Evolutionary conservation across 2,329 filamentous ascomycete genomes (phyloP).

Genomic region (Penicillium digitatum): DNA sequence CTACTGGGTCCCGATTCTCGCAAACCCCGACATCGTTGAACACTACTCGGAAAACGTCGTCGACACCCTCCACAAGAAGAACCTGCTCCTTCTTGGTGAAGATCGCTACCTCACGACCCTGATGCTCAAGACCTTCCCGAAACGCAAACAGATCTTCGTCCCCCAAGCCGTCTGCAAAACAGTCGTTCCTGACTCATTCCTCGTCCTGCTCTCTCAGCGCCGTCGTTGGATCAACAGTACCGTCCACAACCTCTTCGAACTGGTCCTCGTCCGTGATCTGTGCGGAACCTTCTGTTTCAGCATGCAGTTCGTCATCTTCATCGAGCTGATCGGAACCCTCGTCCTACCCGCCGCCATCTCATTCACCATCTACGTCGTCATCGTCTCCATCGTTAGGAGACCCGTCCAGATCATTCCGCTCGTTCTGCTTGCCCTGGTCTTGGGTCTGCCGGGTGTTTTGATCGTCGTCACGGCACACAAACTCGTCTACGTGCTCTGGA

Average conservation of each 20-base stretch:
- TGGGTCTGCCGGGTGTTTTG: conserved; percentile 86
- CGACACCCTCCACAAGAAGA: conserved; percentile 97
- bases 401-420: conserved; percentile 85
- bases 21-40: conserved; percentile 97
- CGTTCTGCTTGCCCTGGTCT: conserved; percentile 79
- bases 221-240: conserved; percentile 99
- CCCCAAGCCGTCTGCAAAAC: conserved; percentile 99
- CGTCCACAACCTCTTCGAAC: conserved; percentile 96
- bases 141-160: conserved; percentile 97
- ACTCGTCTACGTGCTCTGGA: conserved; percentile 89
- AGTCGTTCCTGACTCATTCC: conserved; percentile 88
- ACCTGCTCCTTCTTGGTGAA: conserved; percentile 82
- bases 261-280: conserved; percentile 89
- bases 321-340: conserved; percentile 90
- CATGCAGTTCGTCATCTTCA: conserved; percentile 98
- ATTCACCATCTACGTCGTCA: conserved; percentile 92
- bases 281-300: conserved; percentile 99
- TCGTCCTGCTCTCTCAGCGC: conserved; percentile 86
- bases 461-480: conserved; percentile 93
- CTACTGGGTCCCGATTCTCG: conserved; percentile 98
- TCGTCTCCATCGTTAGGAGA: conserved; percentile 74
- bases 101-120: conserved; percentile 94
- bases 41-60: conserved; percentile 99
- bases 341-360: conserved; percentile 93
- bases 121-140: conserved; percentile 98